Base-by-base conservation (phyloP, 2,329 filamentous ascomycete genomes). In the Aspergillus fructus region DNA sequence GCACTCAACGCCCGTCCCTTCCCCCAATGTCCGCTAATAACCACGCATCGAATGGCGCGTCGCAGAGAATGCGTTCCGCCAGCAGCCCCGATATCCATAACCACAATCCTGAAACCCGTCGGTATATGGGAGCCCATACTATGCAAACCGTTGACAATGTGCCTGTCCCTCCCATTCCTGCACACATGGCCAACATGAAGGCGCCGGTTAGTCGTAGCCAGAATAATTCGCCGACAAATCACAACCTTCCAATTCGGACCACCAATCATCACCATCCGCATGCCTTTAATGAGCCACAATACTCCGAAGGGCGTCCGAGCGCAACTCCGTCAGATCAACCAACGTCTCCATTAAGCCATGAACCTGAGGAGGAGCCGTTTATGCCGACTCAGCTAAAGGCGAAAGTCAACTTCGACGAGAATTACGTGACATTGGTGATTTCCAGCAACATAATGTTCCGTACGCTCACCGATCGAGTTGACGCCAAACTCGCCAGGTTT, bases 371-470 rank as follows among this genome's bases (percentile, higher is more conserved):
- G 67, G 59, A 83, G 70, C 65, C 78, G 74, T 78, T 66, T 56
- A 81, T 82, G 69, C 82, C 73, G 69, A 92, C 90, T 7, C 94
- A 97, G 70, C 83, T 99, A 51, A 97, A 97, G 77, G 93, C 97
- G 50, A 96, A 96, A 72, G 92, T 99, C 56, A 93, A 93, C 69
- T 96, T 91, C 70, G 91, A 94, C 46, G 89, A 89, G 47, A 94
- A 93, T 70, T 96, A 96, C 65, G 89, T 97, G 58, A 97, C 93
- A 1, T 83, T 99, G n/a, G 93, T 99, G 11, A 96, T 96, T 42
- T 90, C 91, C 33, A 96, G 91, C 75, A 96, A 96, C 71, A 97
- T 97, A 67, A 89, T 91, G 41, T 97, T 96, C 75, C 91, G 94
- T 64, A 94, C 91, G 23, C 82, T 99, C 55, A 92, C 94, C 62